A percentile compares a stretch with the other conserved stretches of the same genome.
Evolutionary conservation across 2,329 filamentous ascomycete species (phyloP).

Genomic region (Microcyclospora pomicola): DNA sequence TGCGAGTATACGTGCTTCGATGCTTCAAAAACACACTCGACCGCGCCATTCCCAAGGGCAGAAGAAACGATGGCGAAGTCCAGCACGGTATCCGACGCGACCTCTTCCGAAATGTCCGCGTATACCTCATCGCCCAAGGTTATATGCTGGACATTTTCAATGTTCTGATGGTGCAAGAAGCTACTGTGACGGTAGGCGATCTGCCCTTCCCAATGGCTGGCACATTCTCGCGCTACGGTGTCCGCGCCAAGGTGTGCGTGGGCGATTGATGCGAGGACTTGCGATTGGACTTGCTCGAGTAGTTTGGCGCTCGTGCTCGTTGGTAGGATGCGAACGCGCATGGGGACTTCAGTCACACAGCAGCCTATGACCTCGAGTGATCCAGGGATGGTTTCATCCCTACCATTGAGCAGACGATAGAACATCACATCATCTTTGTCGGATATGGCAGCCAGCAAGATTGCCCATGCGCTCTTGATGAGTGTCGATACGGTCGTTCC

Average conservation of each 20-base stretch:
- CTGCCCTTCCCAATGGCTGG: not conserved
- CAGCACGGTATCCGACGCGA: no score
- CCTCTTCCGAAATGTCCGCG: no score
- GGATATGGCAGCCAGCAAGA: no score
- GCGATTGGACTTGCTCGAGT: not conserved
- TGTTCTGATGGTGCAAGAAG: no score
- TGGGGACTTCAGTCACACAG: not conserved
- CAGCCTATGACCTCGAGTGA: not conserved
- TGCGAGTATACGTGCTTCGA: no score
- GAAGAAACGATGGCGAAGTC: no score
- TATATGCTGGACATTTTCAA: no score
- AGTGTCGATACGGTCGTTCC: no score
- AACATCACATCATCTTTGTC: not conserved
- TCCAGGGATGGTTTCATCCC: not conserved
- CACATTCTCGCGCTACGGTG: not conserved
- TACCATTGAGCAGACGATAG: not conserved
- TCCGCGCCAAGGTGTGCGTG: not conserved
- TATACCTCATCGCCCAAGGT: no score
- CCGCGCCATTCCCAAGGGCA: no score
- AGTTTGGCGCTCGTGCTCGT: not conserved
- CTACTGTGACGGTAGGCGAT: no score
- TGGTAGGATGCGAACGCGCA: not conserved
- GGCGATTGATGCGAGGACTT: not conserved
- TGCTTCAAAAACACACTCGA: conserved; percentile 3
- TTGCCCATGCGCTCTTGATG: no score